Conservation (phyloP, 164 flowering plant genomes). For the Annona squamosa region DNA sequence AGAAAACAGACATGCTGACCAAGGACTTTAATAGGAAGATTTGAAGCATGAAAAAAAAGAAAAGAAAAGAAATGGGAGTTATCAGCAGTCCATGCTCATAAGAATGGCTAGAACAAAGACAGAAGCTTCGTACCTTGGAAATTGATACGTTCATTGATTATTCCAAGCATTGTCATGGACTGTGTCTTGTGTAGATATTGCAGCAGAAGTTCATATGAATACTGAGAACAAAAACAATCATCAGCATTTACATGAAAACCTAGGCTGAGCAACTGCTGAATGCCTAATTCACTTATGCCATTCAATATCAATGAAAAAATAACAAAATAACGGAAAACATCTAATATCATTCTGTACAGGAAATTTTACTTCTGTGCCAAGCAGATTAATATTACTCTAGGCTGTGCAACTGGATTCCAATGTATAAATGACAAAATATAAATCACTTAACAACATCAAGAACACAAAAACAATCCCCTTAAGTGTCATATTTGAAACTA, state of each 20-base stretch:
- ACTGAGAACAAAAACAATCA: constrained; percentile 33
- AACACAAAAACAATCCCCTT: no score
- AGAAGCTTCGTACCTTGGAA: constrained; percentile 50
- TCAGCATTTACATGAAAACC: constrained; percentile 2
- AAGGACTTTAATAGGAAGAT: constrained; percentile 1
- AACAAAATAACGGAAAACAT: no score
- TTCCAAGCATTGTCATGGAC: constrained; percentile 75
- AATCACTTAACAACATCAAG: no score
- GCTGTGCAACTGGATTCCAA: no score
- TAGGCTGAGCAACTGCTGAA: background rate
- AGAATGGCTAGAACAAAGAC: background rate
- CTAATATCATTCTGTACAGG: no score
- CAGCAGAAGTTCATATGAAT: constrained; percentile 80
- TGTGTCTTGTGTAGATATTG: constrained; percentile 83
- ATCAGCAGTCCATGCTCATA: background rate
- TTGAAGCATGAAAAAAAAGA: background rate
- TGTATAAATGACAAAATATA: no score
- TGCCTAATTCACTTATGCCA: background rate
- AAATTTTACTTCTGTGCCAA: no score
- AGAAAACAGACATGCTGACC: background rate
- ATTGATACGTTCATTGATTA: constrained; percentile 88
- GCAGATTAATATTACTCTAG: no score
- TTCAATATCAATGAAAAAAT: no score
- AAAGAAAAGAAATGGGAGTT: background rate
- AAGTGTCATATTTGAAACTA: no score